Conservation (phyloP, 148 eudicot species). For the Vaccinium myrtillus region DNA sequence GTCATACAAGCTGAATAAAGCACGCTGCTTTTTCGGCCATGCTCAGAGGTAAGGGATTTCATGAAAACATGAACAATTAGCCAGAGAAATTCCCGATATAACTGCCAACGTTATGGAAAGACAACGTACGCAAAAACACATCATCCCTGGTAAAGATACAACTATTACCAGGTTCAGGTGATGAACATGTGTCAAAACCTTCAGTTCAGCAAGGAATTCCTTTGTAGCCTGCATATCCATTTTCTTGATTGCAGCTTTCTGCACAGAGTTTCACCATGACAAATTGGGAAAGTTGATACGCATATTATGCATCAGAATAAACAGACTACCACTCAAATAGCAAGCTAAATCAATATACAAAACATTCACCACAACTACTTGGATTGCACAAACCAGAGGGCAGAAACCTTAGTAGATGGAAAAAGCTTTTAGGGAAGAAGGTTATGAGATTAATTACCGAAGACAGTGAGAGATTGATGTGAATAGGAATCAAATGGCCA, state of each 20-base stretch:
- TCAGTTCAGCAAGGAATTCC: conserved; percentile 92
- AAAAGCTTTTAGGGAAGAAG: not conserved
- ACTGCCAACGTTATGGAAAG: not conserved
- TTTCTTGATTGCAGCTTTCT: conserved; percentile 97
- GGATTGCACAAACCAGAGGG: not conserved
- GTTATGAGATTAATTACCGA: not conserved
- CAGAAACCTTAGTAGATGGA: not conserved
- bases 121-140: not conserved
- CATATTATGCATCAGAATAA: not conserved
- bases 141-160: not conserved
- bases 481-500: not conserved
- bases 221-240: conserved; percentile 93
- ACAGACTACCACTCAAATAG: not conserved
- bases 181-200: conserved; percentile 92
- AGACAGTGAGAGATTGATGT: not conserved
- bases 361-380: not conserved
- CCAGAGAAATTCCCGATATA: not conserved
- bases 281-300: not conserved
- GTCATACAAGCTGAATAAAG: too few relatives aligned
- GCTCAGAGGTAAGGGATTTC: not conserved
- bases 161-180: conserved; percentile 83
- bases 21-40: too few relatives aligned
- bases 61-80: not conserved
- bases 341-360: not conserved
- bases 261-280: conserved; percentile 17